Conservation (phyloP, 2,329 filamentous ascomycete species). For the Claviceps arundinis region DNA sequence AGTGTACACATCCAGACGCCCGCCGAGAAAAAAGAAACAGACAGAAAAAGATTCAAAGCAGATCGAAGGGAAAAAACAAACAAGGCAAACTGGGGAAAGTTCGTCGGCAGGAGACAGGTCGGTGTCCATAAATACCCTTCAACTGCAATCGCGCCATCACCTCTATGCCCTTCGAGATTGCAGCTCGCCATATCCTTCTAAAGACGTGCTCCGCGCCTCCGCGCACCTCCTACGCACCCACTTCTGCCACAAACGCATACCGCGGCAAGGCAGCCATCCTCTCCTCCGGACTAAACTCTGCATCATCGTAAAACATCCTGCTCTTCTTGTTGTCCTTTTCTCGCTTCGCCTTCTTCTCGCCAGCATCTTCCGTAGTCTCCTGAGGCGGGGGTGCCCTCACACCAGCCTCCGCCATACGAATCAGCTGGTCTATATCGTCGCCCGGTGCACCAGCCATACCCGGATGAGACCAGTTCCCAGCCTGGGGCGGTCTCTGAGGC, state of each 20-base stretch:
- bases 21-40: neutral
- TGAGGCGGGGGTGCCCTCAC: conserved; percentile 32
- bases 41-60: neutral
- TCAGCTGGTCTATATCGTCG: conserved; percentile 53
- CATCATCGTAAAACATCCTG: conserved; percentile 70
- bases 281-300: conserved; percentile 73
- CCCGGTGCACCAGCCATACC: conserved; percentile 19
- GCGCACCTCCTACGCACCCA: conserved; percentile 3
- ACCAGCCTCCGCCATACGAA: conserved; percentile 50
- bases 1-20: neutral
- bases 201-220: neutral
- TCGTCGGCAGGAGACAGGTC: neutral
- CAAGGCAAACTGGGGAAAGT: neutral
- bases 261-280: conserved; percentile 67
- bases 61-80: neutral
- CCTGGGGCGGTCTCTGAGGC: conserved; percentile 29
- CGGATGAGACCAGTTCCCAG: conserved; percentile 13
- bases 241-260: conserved; percentile 46
- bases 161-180: neutral
- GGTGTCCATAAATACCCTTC: too few relatives aligned
- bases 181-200: neutral
- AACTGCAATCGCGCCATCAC: neutral
- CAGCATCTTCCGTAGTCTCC: conserved; percentile 25
- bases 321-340: conserved; percentile 53
- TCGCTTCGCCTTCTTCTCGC: conserved; percentile 54